Evolutionary conservation across 78 protist species (phyloP).

Genomic region (Dictyostelium intermedium): DNA sequence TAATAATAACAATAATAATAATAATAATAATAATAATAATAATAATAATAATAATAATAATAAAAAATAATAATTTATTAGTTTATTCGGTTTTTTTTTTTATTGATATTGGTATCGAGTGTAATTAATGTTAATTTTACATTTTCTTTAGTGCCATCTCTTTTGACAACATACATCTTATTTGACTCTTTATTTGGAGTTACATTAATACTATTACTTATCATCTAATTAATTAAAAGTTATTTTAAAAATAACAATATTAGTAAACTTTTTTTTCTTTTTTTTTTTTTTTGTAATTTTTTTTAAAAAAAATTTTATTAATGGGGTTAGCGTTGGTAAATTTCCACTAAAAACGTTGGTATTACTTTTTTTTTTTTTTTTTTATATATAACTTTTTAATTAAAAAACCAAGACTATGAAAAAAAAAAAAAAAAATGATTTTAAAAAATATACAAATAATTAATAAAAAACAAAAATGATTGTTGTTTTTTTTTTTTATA

Average conservation of each 20-base stretch:
- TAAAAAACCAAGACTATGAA: neutral
- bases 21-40: no score
- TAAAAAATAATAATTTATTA: neutral
- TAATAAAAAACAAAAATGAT: no score
- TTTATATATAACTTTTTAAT: no score
- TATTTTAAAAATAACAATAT: neutral
- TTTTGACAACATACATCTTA: slow-evolving; percentile 85
- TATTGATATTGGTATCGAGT: neutral
- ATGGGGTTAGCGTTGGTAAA: neutral
- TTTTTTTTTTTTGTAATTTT: no score
- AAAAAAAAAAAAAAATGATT: no score
- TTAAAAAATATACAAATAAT: no score
- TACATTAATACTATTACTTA: neutral
- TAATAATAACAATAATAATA: no score
- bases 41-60: no score
- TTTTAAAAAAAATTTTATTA: no score
- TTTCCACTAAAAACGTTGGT: no score
- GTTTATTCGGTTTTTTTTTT: neutral
- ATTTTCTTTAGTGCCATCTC: slow-evolving; percentile 85
- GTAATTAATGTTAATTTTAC: slow-evolving; percentile 1
- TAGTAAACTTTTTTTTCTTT: neutral
- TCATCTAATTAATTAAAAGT: neutral
- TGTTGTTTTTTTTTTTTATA: no score
- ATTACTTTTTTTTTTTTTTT: neutral
- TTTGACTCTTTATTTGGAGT: slow-evolving; percentile 1